Conservation (phyloP, 2,329 filamentous ascomycete genomes). For the Hortaea sp. region DNA sequence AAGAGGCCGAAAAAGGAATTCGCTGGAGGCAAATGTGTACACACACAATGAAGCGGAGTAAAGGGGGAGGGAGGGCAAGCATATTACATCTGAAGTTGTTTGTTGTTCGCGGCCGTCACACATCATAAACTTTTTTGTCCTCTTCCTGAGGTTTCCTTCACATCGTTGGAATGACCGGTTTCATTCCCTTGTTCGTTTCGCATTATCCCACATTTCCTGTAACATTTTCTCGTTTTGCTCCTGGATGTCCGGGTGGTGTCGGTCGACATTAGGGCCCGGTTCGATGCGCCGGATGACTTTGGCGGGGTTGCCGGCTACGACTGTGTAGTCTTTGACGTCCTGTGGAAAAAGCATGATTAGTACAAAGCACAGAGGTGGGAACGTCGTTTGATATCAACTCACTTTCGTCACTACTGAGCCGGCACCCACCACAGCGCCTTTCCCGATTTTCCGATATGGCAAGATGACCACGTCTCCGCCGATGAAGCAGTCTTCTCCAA, state of each 20-base stretch:
- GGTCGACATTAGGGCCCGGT: constrained; percentile 14
- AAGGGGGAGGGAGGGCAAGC: no score
- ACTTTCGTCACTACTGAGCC: constrained; percentile 47
- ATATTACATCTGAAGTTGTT: no score
- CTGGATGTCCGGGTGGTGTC: constrained; percentile 16
- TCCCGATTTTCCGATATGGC: constrained; percentile 45
- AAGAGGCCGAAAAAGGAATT: no score
- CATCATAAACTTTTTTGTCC: no score
- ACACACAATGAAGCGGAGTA: no score
- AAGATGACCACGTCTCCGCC: constrained; percentile 53
- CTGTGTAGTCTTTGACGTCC: constrained; percentile 37
- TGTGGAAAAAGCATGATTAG: constrained; percentile 13
- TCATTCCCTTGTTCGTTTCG: background rate
- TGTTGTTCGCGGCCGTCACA: no score
- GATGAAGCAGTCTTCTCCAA: constrained; percentile 63
- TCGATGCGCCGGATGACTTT: constrained; percentile 18
- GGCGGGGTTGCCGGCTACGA: constrained; percentile 38
- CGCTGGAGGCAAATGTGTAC: no score
- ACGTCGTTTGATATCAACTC: constrained; percentile 21
- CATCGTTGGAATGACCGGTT: no score
- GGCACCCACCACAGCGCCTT: constrained; percentile 43
- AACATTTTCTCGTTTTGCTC: constrained; percentile 14
- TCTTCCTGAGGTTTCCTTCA: no score
- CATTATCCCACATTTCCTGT: constrained; percentile 4
- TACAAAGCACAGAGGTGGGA: background rate